Conservation (phyloP, 768 basidiomycete species). For the Serendipita vermifera region DNA sequence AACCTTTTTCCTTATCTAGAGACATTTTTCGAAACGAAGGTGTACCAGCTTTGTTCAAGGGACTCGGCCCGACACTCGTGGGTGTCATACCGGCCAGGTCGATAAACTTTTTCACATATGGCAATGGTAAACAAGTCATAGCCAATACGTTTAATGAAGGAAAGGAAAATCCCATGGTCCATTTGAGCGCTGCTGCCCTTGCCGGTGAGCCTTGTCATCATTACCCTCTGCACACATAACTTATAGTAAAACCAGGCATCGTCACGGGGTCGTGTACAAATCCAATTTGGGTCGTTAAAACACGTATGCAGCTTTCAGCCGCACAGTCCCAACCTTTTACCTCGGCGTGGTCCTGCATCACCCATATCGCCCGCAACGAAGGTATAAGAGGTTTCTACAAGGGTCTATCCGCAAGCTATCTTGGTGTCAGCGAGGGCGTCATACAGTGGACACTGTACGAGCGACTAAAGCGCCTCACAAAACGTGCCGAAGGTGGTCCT, state of each 20-base stretch:
- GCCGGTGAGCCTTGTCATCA: constrained; percentile 30
- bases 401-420: constrained; percentile 85
- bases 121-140: constrained; percentile 87
- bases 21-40: constrained; percentile 86
- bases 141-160: constrained; percentile 70
- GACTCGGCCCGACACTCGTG: constrained; percentile 85
- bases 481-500: constrained; percentile 39
- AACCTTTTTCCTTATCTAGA: constrained; percentile 27
- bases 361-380: constrained; percentile 63
- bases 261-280: constrained; percentile 85
- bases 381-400: constrained; percentile 87
- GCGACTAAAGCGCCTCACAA: constrained; percentile 62
- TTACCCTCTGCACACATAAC: not conserved
- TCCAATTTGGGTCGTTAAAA: constrained; percentile 99
- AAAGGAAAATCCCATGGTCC: constrained; percentile 71
- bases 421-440: constrained; percentile 90
- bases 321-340: constrained; percentile 21
- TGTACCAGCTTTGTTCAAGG: constrained; percentile 80
- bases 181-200: constrained; percentile 70
- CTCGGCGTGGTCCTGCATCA: constrained; percentile 33
- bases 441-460: constrained; percentile 99
- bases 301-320: constrained; percentile 70
- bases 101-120: constrained; percentile 96
- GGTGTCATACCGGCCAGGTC: constrained; percentile 93
- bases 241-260: constrained; percentile 37